Evolutionary conservation across 1,284 basidiomycete species (phyloP).

Genomic region (Coriolopsis trogii): DNA sequence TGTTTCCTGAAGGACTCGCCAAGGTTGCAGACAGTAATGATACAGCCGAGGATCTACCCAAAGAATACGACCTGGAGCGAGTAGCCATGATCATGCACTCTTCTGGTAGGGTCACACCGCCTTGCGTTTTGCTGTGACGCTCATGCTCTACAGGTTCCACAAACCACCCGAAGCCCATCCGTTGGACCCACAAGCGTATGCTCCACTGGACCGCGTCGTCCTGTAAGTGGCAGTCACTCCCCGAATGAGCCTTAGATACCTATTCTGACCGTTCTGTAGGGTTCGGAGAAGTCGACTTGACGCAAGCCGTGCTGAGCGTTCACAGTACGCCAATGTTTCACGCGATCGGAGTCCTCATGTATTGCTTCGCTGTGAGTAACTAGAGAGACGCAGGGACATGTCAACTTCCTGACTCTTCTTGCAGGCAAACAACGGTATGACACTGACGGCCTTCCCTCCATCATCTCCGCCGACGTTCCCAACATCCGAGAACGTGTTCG

Average conservation of each 20-base stretch:
- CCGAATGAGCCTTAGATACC: background rate
- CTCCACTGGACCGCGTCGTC: slow-evolving; percentile 6
- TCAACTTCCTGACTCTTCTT: too few relatives aligned
- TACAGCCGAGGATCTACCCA: slow-evolving; percentile 9
- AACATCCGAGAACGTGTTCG: slow-evolving; percentile 28
- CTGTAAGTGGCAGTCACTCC: slow-evolving; percentile 12
- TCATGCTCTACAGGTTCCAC: slow-evolving; percentile 19
- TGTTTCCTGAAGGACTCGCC: slow-evolving; percentile 12
- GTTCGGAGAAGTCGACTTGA: slow-evolving; percentile 18
- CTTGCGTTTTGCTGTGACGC: background rate
- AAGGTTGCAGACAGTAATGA: background rate
- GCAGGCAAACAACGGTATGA: slow-evolving; percentile 23
- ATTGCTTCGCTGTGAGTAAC: slow-evolving; percentile 19
- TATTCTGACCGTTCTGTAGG: slow-evolving; percentile 11
- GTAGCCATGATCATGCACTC: slow-evolving; percentile 25
- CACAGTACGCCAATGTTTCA: slow-evolving; percentile 32
- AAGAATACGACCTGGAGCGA: slow-evolving; percentile 1
- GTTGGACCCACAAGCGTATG: slow-evolving; percentile 20
- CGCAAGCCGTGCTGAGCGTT: slow-evolving; percentile 14
- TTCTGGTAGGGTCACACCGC: slow-evolving; percentile 16
- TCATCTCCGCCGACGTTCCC: slow-evolving; percentile 25
- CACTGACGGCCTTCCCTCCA: slow-evolving; percentile 22
- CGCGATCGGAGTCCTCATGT: slow-evolving; percentile 26
- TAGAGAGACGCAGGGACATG: background rate
- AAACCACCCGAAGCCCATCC: slow-evolving; percentile 27